Percentiles rank a stretch among this genome's conserved stretches.
These are phyloP conservation scores for Nepenthes gracilis DNA, from an alignment of 148 eudicot species.

Conservation along the genomic window DNA sequence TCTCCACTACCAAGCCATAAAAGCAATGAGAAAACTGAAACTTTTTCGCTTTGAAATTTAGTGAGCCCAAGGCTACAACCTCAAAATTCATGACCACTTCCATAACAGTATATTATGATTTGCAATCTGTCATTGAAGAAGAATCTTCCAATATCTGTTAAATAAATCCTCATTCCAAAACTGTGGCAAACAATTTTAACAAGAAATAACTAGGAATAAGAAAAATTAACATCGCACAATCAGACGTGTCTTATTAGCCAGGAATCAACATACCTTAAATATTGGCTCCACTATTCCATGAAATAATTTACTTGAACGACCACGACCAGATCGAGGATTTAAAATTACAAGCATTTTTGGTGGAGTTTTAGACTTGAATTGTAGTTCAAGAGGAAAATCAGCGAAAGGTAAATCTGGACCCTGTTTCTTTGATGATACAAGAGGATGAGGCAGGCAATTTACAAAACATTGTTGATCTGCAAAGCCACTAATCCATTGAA, in stretches of 20 bases:
- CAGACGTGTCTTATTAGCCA: background rate
- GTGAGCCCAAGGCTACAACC: no score
- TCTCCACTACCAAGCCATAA: no score
- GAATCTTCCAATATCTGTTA: no score
- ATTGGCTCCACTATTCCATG: constrained; percentile 74
- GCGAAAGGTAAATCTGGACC: constrained; percentile 35
- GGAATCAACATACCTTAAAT: constrained; percentile 56
- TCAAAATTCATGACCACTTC: no score
- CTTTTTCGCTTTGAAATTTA: no score
- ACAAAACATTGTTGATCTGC: constrained; percentile 93
- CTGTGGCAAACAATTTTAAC: no score
- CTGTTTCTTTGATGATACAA: constrained; percentile 69
- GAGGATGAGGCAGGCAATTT: constrained; percentile 77
- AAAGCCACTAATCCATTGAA: constrained; percentile 84
- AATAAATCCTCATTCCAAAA: no score
- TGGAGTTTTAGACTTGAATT: constrained; percentile 69
- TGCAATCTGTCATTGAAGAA: no score
- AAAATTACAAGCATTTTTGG: constrained; percentile 85
- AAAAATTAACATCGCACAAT: background rate
- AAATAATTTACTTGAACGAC: constrained; percentile 89
- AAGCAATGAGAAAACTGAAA: no score
- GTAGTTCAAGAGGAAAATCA: constrained; percentile 52
- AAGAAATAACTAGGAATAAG: background rate
- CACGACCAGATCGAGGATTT: constrained; percentile 89
- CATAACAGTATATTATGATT: no score